Conservation (phyloP, 345 rosid genomes). For the Trapa bicornis region DNA sequence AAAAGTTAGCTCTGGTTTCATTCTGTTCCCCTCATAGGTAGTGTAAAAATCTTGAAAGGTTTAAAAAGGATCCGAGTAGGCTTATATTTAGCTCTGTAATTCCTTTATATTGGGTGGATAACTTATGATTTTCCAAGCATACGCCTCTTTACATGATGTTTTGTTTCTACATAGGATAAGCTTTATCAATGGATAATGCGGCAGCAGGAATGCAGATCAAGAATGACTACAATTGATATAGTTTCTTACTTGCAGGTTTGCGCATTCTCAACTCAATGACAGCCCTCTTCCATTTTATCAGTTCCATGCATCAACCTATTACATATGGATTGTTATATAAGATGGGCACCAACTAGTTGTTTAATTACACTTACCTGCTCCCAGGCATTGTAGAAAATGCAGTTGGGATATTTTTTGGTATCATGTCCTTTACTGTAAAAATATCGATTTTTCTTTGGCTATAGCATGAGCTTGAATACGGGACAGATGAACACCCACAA, state of each 20-base stretch:
- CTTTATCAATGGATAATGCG: conserved; percentile 70
- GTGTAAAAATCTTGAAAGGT: not conserved
- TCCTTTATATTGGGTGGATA: not conserved
- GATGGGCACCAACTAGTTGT: not conserved
- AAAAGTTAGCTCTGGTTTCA: not conserved
- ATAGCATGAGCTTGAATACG: conserved; percentile 68
- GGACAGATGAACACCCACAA: conserved; percentile 44
- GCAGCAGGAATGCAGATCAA: conserved; percentile 58
- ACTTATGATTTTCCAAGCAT: not conserved
- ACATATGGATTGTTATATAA: not conserved
- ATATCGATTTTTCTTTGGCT: conserved; percentile 5
- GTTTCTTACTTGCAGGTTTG: conserved; percentile 59
- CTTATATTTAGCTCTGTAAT: not conserved
- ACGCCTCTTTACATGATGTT: not conserved
- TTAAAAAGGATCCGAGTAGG: not conserved
- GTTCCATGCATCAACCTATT: not conserved
- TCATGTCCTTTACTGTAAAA: not conserved
- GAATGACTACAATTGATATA: conserved; percentile 47
- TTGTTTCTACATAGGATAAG: conserved; percentile 40
- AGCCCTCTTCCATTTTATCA: not conserved
- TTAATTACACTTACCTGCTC: not conserved
- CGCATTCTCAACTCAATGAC: not conserved
- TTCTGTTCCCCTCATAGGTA: not conserved
- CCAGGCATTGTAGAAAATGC: not conserved
- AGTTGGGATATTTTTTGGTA: not conserved